phyloP scores from a whole-genome alignment of 441 rosid genomes.

The Populus hybrid region DNA sequence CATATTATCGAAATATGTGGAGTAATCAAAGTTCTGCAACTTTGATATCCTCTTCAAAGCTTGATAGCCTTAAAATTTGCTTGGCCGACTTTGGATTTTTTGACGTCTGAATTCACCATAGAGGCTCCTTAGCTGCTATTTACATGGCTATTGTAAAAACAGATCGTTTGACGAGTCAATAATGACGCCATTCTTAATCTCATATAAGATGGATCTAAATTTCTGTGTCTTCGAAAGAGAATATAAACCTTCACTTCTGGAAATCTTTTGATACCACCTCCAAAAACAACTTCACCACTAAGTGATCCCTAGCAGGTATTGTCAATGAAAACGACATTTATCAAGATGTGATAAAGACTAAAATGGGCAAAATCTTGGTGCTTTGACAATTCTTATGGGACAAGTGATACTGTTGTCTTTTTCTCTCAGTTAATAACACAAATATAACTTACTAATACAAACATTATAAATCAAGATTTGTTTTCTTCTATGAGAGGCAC shows the following conservation, averaged over 20 bases:
- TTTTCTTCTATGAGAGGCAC: not conserved
- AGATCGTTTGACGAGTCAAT: not conserved
- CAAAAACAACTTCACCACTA: not conserved
- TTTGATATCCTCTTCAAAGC: too few relatives aligned
- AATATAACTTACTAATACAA: not conserved
- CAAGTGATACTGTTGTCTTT: not conserved
- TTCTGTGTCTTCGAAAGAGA: not conserved
- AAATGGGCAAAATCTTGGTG: not conserved
- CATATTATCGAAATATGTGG: too few relatives aligned
- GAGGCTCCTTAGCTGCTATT: not conserved
- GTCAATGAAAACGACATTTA: not conserved
- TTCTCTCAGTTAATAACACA: not conserved
- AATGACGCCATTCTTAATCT: not conserved
- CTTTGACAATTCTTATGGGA: not conserved
- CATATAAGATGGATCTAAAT: not conserved
- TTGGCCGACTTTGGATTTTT: too few relatives aligned
- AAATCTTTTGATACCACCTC: not conserved
- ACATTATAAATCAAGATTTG: not conserved
- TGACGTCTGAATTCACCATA: not conserved
- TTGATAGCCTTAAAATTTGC: too few relatives aligned
- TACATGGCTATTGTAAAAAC: not conserved
- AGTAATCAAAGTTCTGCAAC: too few relatives aligned
- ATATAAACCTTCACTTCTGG: not conserved
- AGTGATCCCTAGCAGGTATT: too few relatives aligned
- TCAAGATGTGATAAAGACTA: not conserved